Base-by-base conservation (phyloP, 1,284 basidiomycete species). In the Rhodofomes roseus region DNA sequence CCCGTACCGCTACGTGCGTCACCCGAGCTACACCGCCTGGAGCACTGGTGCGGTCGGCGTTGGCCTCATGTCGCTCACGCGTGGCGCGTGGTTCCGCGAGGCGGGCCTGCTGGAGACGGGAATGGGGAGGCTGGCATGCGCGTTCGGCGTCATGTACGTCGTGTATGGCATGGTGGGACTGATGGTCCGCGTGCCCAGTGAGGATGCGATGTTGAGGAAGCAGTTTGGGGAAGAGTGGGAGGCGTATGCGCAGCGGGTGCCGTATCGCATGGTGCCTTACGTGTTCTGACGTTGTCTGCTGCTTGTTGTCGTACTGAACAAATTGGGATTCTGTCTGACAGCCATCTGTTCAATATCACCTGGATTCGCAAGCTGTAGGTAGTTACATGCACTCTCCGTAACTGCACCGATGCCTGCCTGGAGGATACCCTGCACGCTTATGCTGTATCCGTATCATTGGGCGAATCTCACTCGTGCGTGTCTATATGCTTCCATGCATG, bases 201-300 rank as follows among this genome's bases (percentile, higher is more conserved):
- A 64, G 57, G 63, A 64, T 11, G 43, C 7, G 31, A 58, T 64
- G 46, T 39, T 64, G 59, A 54, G 40, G 57, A 59, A 46, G 54
- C 54, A 61, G 53, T 64, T 64, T 20, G 59, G 63, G 22, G n/a
- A 43, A 22, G 41, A 61, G 53, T 64, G 63, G 63, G 57, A 60
- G 2, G 57, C 54, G n/a, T 64, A 61, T 57, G 55, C 59, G 29
- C 51, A 50, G 52, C 57, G 25, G 31, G 56, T 57, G 37, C 60
- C 57, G 3, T 62, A 59, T 39, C 54, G 36, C 29, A 37, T 64
- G n/a, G 12, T 64, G 12, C 60, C 63, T 12, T 54, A 59, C 29
- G 55, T 64, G 2, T 58, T 59, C 18, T 60, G 40, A 57, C 31
- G 31, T 11, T 4, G 31, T n/a, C n/a, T n/a, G n/a, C n/a, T n/a